Percentiles rank a stretch among this genome's conserved stretches.
Conservation (phyloP, 192 early-diverging fungal genomes). For the Umbelopsis sp. region DNA sequence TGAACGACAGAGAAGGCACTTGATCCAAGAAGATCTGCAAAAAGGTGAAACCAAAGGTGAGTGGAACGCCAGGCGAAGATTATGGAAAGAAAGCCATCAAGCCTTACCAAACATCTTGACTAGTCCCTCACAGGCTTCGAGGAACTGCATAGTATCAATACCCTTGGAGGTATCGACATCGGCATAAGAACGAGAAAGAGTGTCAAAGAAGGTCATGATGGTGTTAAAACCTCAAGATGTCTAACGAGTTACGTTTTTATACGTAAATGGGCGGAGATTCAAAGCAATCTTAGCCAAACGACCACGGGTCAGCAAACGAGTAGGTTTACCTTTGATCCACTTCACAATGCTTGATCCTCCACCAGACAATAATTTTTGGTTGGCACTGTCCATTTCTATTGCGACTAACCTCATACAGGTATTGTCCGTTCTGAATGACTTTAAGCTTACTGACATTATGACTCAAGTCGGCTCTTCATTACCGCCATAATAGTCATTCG, state of each 20-base stretch:
- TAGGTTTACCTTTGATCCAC: not conserved
- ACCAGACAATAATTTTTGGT: conserved; percentile 31
- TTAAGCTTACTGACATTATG: not conserved
- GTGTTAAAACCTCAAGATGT: not conserved
- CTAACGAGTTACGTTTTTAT: not conserved
- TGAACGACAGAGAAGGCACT: conserved; percentile 86
- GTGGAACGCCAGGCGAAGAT: not conserved
- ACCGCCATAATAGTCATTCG: conserved; percentile 68
- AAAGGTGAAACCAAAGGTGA: not conserved
- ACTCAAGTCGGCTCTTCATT: conserved; percentile 22
- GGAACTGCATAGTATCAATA: conserved; percentile 76
- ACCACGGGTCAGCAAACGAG: not conserved
- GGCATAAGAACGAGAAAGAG: conserved; percentile 62
- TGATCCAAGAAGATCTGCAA: conserved; percentile 63
- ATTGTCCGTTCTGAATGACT: not conserved
- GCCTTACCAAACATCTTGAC: conserved; percentile 72
- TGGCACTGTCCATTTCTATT: conserved; percentile 27
- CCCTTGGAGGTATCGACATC: conserved; percentile 67
- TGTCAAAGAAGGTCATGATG: conserved; percentile 62
- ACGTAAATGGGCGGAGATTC: not conserved
- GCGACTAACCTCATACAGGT: conserved; percentile 31
- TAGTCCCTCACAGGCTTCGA: conserved; percentile 77
- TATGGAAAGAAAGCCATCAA: not conserved
- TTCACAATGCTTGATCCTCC: conserved; percentile 7
- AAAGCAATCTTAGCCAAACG: not conserved